Conservation (phyloP, 2,329 filamentous ascomycete genomes). For the Leptographium wingfieldii region DNA sequence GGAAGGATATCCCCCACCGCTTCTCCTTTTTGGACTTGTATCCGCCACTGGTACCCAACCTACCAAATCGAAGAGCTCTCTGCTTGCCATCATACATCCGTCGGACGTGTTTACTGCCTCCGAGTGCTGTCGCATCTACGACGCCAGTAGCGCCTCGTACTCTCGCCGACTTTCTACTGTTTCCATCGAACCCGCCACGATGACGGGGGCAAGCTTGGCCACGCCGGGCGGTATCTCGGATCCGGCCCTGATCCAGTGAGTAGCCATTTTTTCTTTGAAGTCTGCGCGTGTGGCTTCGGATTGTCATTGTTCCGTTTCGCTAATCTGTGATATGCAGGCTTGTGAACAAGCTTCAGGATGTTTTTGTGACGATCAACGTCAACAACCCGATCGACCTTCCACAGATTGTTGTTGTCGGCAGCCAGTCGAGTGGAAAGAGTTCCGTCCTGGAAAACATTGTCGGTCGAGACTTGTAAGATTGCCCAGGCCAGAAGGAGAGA, state of each 20-base stretch:
- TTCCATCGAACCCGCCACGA: background rate
- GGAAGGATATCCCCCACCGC: background rate
- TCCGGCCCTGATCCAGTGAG: constrained; percentile 16
- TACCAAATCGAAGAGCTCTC: background rate
- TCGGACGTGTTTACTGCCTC: background rate
- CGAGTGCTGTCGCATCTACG: background rate
- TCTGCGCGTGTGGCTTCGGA: background rate
- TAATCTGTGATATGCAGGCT: constrained; percentile 37
- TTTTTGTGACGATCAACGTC: constrained; percentile 94
- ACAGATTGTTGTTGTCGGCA: constrained; percentile 95
- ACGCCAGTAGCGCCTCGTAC: background rate
- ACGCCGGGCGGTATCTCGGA: constrained; percentile 16
- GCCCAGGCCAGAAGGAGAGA: background rate
- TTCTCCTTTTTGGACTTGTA: constrained; percentile 1
- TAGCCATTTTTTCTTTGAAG: background rate
- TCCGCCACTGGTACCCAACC: background rate
- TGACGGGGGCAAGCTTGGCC: constrained; percentile 9
- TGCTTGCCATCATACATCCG: background rate
- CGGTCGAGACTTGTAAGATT: constrained; percentile 80
- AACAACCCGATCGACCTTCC: constrained; percentile 99
- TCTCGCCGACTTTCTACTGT: background rate
- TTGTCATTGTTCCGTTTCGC: background rate
- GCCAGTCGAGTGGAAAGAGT: constrained; percentile 98
- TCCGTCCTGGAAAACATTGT: constrained; percentile 98
- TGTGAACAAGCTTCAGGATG: constrained; percentile 99